Conservation (phyloP, 2,329 filamentous ascomycete genomes). For the Teratosphaeria gauchensis region DNA sequence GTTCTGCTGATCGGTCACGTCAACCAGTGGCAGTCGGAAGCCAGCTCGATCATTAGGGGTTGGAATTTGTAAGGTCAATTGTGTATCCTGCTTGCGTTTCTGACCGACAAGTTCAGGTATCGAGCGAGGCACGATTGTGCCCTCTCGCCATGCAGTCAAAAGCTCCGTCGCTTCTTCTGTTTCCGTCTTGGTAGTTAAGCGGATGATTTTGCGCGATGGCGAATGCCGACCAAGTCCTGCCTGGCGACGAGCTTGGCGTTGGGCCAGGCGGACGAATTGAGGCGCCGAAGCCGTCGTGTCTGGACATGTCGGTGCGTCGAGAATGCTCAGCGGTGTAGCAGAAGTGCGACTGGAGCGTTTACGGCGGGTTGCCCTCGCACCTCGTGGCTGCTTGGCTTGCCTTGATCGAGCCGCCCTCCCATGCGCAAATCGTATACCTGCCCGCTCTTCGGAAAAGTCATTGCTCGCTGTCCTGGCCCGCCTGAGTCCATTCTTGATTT, state of each 20-base stretch:
- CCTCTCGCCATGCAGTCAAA: constrained; percentile 43
- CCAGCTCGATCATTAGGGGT: neutral
- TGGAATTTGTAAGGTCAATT: neutral
- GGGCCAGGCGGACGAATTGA: constrained; percentile 47
- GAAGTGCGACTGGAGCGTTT: constrained; percentile 6
- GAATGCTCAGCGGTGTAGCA: constrained; percentile 36
- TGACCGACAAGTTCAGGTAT: neutral
- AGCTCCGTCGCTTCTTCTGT: constrained; percentile 44
- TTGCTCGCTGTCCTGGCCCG: neutral
- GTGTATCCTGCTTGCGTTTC: neutral
- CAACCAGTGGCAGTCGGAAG: neutral
- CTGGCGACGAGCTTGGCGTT: constrained; percentile 40
- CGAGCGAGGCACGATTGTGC: constrained; percentile 20
- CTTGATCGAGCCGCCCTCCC: neutral
- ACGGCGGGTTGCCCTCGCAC: neutral
- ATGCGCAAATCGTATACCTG: neutral
- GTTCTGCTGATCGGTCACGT: neutral
- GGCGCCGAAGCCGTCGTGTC: constrained; percentile 27
- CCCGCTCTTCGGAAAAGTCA: constrained; percentile 15
- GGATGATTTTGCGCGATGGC: constrained; percentile 27
- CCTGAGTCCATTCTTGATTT: constrained; percentile 27
- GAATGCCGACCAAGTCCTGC: constrained; percentile 42
- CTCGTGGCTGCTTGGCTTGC: neutral
- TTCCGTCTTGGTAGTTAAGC: constrained; percentile 38
- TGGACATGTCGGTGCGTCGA: constrained; percentile 35